These are phyloP conservation scores for Phycomyces nitens DNA, from an alignment of 192 early-diverging fungal species.

Conservation along the genomic window DNA sequence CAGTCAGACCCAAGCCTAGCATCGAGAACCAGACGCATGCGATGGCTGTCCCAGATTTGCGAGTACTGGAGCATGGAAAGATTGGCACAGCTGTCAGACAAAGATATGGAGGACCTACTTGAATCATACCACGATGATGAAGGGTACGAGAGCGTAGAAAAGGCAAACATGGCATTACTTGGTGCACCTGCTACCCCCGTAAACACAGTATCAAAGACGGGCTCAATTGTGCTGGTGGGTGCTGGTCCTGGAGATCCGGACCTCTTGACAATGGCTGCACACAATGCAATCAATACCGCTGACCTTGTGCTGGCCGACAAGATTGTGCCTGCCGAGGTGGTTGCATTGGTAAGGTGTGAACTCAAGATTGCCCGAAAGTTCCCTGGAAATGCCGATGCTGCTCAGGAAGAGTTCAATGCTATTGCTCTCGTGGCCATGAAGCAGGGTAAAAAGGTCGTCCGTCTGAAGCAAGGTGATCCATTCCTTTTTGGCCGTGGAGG, in stretches of 20 bases:
- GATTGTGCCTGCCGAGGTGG: constrained; percentile 64
- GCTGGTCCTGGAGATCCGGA: constrained; percentile 83
- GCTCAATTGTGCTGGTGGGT: constrained; percentile 70
- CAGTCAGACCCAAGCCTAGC: constrained; percentile 43
- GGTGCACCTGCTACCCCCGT: not conserved
- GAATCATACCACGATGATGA: constrained; percentile 38
- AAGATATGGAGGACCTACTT: constrained; percentile 46
- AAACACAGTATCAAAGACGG: constrained; percentile 17
- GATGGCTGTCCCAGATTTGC: constrained; percentile 53
- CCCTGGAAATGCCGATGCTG: constrained; percentile 68
- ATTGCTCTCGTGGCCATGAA: constrained; percentile 59
- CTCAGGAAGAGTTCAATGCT: constrained; percentile 78
- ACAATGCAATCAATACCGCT: constrained; percentile 62
- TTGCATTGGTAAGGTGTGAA: constrained; percentile 47
- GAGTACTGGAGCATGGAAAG: constrained; percentile 54
- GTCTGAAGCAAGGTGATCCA: constrained; percentile 91
- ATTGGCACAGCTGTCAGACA: constrained; percentile 34
- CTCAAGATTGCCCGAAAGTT: constrained; percentile 65
- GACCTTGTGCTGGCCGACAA: constrained; percentile 85
- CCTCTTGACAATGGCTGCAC: constrained; percentile 75
- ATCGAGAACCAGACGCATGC: constrained; percentile 46
- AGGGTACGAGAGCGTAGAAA: constrained; percentile 29
- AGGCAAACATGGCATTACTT: no score
- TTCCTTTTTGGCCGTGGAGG: constrained; percentile 92
- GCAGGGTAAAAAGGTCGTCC: constrained; percentile 69